phyloP scores from a whole-genome alignment of 1,139 yeast genomes.

The Kazachstania sp. region DNA sequence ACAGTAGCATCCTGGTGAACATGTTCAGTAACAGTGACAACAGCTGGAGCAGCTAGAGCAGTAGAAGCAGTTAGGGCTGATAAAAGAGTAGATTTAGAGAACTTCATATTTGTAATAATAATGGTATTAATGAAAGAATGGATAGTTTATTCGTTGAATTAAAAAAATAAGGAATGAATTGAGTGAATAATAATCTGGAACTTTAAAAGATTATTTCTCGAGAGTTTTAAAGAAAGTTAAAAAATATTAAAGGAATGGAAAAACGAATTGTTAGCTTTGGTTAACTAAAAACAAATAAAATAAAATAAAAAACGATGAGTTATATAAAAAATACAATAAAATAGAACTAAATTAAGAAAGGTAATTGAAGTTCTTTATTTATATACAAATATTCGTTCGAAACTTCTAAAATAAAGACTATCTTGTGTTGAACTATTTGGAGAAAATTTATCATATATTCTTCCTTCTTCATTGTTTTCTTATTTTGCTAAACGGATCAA shows the following conservation, averaged over 20 bases:
- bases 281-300: neutral
- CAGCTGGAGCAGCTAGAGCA: conserved; percentile 32
- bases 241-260: conserved; percentile 23
- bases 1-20: conserved; percentile 19
- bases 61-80: conserved; percentile 27
- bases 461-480: too few species aligned
- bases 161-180: neutral
- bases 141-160: neutral
- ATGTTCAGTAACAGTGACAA: conserved; percentile 30
- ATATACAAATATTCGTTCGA: too few species aligned
- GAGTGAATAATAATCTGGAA: too few species aligned
- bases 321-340: neutral
- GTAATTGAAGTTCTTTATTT: too few species aligned
- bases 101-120: conserved; percentile 13
- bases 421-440: too few species aligned
- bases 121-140: neutral
- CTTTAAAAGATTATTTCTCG: too few species aligned
- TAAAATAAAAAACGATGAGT: neutral
- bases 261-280: conserved; percentile 16
- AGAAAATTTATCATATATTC: too few species aligned
- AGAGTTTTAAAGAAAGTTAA: neutral
- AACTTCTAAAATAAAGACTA: too few species aligned
- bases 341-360: neutral
- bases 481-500: too few species aligned
- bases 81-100: conserved; percentile 14